Conservation (phyloP, 345 rosid genomes). For the Euphorbia peplus region DNA sequence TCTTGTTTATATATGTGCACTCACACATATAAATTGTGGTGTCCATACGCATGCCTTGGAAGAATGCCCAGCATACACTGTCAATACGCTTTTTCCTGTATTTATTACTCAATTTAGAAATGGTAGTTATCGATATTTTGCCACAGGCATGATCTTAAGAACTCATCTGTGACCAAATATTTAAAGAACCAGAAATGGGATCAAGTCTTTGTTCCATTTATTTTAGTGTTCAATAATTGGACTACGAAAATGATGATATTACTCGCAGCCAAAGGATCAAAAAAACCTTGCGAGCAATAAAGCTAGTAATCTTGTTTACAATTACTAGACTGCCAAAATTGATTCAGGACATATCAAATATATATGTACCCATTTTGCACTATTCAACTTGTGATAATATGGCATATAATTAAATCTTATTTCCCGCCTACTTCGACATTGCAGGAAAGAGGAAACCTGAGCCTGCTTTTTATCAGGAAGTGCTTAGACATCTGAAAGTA, state of each 20-base stretch:
- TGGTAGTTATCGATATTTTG: not conserved
- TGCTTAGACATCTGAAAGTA: conserved; percentile 53
- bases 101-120: not conserved
- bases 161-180: not conserved
- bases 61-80: not conserved
- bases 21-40: not conserved
- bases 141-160: not conserved
- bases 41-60: not conserved
- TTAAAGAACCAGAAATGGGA: too few relatives aligned
- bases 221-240: not conserved
- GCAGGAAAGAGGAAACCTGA: conserved; percentile 96
- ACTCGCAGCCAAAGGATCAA: not conserved
- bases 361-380: not conserved
- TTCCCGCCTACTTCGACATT: conserved; percentile 12
- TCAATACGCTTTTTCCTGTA: not conserved
- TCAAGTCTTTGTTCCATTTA: not conserved
- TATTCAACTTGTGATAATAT: not conserved
- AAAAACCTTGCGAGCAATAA: not conserved
- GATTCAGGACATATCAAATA: not conserved
- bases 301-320: not conserved
- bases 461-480: conserved; percentile 60
- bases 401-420: too few relatives aligned
- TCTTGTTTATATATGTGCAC: not conserved
- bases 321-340: not conserved
- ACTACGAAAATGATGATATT: not conserved